phyloP scores from a whole-genome alignment of 1,139 yeast species.

The Zygoascus hellenicus region DNA sequence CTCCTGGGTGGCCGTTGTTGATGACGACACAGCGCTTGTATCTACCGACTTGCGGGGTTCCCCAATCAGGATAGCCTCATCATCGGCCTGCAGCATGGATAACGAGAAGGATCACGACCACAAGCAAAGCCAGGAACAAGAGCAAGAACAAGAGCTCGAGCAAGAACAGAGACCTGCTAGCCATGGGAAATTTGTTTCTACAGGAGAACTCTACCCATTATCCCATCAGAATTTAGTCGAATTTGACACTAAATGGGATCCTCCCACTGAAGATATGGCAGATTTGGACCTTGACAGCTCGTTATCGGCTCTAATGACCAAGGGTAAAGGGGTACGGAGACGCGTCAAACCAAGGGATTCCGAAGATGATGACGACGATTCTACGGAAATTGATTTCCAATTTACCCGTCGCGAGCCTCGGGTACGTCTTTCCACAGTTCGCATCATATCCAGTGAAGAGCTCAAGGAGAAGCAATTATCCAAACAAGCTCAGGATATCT shows the following conservation, averaged over 20 bases:
- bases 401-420: constrained; percentile 1
- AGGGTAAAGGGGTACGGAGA: constrained; percentile 5
- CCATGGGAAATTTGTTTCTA: no score
- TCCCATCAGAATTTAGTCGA: neutral
- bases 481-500: neutral
- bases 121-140: no score
- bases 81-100: no score
- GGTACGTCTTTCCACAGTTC: constrained; percentile 4
- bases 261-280: constrained; percentile 11
- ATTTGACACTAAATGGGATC: neutral
- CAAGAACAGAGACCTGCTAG: no score
- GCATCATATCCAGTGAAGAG: constrained; percentile 11
- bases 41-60: no score
- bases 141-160: no score
- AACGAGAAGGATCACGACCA: no score
- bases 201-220: neutral
- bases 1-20: no score
- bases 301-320: constrained; percentile 18
- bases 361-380: constrained; percentile 1
- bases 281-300: constrained; percentile 21
- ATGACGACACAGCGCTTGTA: no score
- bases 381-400: constrained; percentile 7
- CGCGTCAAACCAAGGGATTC: neutral
- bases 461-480: constrained; percentile 4
- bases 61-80: no score